These are phyloP conservation scores for Beauveria sp. DNA, from an alignment of 2,329 filamentous ascomycete species.

Conservation along the genomic window DNA sequence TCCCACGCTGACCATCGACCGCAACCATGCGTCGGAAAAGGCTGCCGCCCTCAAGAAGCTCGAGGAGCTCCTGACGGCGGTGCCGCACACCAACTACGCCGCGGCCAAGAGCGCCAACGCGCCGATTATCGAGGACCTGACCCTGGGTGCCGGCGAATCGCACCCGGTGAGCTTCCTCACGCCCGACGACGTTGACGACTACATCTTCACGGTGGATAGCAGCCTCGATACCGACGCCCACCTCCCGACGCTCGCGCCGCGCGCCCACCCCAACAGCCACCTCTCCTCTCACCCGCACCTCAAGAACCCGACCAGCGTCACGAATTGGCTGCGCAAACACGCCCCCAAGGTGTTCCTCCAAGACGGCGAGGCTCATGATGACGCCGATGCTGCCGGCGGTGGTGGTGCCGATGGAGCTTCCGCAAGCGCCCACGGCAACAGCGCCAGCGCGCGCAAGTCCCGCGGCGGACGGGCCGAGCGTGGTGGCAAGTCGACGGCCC, in stretches of 20 bases:
- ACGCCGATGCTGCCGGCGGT: constrained; percentile 25
- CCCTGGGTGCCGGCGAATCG: constrained; percentile 41
- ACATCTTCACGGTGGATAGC: constrained; percentile 58
- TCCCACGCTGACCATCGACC: constrained; percentile 24
- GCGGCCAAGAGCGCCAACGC: constrained; percentile 59
- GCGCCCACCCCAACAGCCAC: constrained; percentile 29
- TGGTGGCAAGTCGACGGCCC: constrained; percentile 33
- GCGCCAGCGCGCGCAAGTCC: constrained; percentile 27
- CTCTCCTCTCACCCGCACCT: constrained; percentile 33
- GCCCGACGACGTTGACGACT: constrained; percentile 65
- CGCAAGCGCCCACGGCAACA: constrained; percentile 9
- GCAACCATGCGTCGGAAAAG: constrained; percentile 31
- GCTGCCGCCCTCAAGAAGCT: constrained; percentile 40
- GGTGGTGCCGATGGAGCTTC: constrained; percentile 18
- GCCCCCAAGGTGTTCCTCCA: constrained; percentile 80
- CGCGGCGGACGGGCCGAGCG: constrained; percentile 26
- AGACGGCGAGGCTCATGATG: constrained; percentile 49
- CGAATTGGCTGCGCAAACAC: constrained; percentile 88
- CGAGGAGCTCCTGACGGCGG: constrained; percentile 41
- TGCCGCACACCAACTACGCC: constrained; percentile 43
- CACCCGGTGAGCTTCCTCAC: constrained; percentile 60
- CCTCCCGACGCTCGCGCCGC: constrained; percentile 45
- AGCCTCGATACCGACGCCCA: constrained; percentile 34
- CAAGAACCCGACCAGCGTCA: constrained; percentile 80
- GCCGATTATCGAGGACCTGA: constrained; percentile 41